These are phyloP conservation scores for Aspergillus fijiensis DNA, from an alignment of 2,329 filamentous ascomycete genomes.

Conservation along the genomic window DNA sequence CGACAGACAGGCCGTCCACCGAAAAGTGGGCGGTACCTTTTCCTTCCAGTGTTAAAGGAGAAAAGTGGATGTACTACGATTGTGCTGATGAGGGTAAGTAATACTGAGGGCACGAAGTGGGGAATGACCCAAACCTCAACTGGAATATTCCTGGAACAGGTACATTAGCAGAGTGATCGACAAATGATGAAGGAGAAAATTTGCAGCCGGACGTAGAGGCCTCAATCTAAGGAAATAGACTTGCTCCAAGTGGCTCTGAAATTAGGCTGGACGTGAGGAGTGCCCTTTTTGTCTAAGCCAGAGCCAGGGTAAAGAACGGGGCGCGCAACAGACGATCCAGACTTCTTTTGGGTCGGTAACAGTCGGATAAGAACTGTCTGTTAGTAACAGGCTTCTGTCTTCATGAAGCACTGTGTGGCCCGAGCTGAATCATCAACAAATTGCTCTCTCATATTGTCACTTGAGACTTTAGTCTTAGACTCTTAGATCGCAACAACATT, in stretches of 20 bases:
- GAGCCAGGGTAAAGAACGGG: slow-evolving; percentile 8
- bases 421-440: background rate
- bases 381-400: background rate
- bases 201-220: slow-evolving; percentile 4
- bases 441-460: background rate
- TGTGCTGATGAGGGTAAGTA: slow-evolving; percentile 2
- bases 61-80: background rate
- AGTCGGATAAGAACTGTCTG: background rate
- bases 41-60: background rate
- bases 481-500: background rate
- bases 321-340: slow-evolving; percentile 2
- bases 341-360: background rate
- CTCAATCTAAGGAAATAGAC: slow-evolving; percentile 11
- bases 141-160: slow-evolving; percentile 18
- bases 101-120: slow-evolving; percentile 17
- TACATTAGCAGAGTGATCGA: slow-evolving; percentile 18
- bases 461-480: too few species aligned
- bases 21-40: slow-evolving; percentile 9
- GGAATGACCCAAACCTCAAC: slow-evolving; percentile 16
- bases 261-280: slow-evolving; percentile 16
- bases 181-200: slow-evolving; percentile 16
- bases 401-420: background rate
- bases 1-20: background rate
- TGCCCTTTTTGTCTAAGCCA: slow-evolving; percentile 7
- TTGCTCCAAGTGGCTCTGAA: slow-evolving; percentile 10